These are phyloP conservation scores for Daldinia eschscholtzii DNA, from an alignment of 2,329 filamentous ascomycete genomes.

Conservation along the genomic window DNA sequence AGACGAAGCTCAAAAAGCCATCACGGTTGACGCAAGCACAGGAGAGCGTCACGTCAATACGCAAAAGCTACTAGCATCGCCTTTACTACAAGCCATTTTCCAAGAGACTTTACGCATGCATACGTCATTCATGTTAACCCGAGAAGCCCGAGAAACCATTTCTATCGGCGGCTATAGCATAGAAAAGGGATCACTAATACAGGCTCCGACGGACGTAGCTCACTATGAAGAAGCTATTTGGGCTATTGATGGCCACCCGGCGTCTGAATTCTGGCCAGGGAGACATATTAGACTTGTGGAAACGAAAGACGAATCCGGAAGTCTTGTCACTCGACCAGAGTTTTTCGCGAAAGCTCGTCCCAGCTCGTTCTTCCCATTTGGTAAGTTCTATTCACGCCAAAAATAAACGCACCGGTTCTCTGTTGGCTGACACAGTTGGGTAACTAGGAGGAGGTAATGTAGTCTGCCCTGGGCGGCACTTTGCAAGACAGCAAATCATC, in stretches of 20 bases:
- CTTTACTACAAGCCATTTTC: constrained; percentile 45
- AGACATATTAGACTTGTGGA: constrained; percentile 18
- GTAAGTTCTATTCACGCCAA: not conserved
- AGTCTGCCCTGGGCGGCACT: constrained; percentile 57
- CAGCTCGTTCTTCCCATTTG: constrained; percentile 31
- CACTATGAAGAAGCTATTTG: constrained; percentile 39
- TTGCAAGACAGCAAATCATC: constrained; percentile 58
- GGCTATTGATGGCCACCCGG: constrained; percentile 31
- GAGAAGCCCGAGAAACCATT: constrained; percentile 30
- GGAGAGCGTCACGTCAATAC: not conserved
- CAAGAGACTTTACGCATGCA: constrained; percentile 45
- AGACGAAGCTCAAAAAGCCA: constrained; percentile 8
- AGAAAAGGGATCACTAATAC: constrained; percentile 32
- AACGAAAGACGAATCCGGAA: not conserved
- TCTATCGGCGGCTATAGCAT: constrained; percentile 36
- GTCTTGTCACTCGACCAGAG: not conserved
- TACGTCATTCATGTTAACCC: constrained; percentile 39
- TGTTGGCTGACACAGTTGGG: not conserved
- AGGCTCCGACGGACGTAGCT: constrained; percentile 37
- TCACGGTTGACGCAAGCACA: not conserved
- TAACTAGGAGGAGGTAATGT: not conserved
- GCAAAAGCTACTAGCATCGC: constrained; percentile 35
- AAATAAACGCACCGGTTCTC: not conserved
- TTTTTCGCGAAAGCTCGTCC: constrained; percentile 17
- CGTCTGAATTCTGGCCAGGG: constrained; percentile 33